Evolutionary conservation across 148 eudicot species (phyloP).

Genomic region (Cornus suecica): DNA sequence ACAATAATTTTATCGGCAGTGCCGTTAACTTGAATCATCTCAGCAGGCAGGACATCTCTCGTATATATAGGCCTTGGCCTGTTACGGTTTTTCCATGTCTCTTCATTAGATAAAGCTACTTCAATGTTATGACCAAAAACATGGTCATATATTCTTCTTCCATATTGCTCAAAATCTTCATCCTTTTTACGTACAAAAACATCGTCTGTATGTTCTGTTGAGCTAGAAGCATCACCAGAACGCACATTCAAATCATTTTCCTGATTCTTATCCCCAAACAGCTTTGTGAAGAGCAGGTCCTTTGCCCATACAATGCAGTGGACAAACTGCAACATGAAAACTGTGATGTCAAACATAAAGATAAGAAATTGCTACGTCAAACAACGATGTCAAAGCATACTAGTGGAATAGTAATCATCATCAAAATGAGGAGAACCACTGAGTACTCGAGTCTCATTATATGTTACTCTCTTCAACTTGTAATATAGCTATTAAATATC

Average conservation of each 20-base stretch:
- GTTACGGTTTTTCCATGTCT: conserved; percentile 89
- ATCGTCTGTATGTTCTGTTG: conserved; percentile 67
- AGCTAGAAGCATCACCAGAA: conserved; percentile 72
- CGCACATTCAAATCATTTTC: conserved; percentile 95
- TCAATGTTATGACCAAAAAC: conserved; percentile 95
- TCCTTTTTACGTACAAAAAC: conserved; percentile 66
- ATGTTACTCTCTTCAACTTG: background rate
- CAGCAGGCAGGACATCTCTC: conserved; percentile 49
- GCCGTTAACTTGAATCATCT: conserved; percentile 51
- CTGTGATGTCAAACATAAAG: conserved; percentile 12
- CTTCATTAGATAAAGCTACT: conserved; percentile 82
- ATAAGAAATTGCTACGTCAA: conserved; percentile 78
- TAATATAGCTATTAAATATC: conserved; percentile 2
- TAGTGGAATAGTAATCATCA: background rate
- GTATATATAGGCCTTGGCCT: conserved; percentile 77
- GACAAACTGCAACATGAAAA: conserved; percentile 69
- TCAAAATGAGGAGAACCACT: background rate
- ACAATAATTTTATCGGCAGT: conserved; percentile 29
- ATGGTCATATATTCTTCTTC: conserved; percentile 84
- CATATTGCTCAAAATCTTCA: conserved; percentile 73
- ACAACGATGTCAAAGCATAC: conserved; percentile 7
- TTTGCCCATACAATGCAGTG: conserved; percentile 99
- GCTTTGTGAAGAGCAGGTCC: conserved; percentile 89
- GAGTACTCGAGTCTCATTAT: background rate
- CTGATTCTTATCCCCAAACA: conserved; percentile 90